These are phyloP conservation scores for Boechera retrofracta DNA, from an alignment of 345 rosid genomes.

Conservation along the genomic window DNA sequence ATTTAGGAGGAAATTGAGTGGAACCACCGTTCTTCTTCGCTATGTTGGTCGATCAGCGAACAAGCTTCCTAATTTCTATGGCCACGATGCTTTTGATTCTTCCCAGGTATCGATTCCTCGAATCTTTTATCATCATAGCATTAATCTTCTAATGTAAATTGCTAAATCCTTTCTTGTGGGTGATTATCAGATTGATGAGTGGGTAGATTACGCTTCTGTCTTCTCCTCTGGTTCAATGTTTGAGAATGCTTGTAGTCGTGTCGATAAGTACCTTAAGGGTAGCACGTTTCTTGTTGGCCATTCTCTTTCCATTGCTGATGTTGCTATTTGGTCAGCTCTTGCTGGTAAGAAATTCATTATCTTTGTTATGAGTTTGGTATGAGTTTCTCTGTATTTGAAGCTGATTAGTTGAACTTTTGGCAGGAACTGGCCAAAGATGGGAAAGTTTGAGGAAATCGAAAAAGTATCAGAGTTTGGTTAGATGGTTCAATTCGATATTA, in stretches of 20 bases:
- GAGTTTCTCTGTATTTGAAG: neutral
- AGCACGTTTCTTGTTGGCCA: conserved; percentile 74
- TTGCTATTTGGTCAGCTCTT: conserved; percentile 88
- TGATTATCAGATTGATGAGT: conserved; percentile 70
- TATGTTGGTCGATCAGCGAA: conserved; percentile 60
- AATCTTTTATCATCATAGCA: neutral
- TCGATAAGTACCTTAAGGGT: conserved; percentile 59
- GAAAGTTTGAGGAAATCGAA: conserved; percentile 92
- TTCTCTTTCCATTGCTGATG: conserved; percentile 75
- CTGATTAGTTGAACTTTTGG: conserved; percentile 4
- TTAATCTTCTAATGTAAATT: neutral
- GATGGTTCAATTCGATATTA: conserved; percentile 84
- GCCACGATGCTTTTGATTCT: conserved; percentile 55
- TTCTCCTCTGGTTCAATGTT: conserved; percentile 82
- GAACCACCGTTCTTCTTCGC: conserved; percentile 64
- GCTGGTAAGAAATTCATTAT: conserved; percentile 52
- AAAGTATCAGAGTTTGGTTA: conserved; percentile 75
- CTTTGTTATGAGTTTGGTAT: neutral
- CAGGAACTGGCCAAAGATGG: conserved; percentile 89
- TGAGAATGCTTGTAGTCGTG: conserved; percentile 70
- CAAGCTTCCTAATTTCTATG: conserved; percentile 56
- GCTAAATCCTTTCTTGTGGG: neutral
- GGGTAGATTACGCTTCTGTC: conserved; percentile 72
- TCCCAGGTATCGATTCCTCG: conserved; percentile 52
- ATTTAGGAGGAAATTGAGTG: conserved; percentile 61